A percentile compares a stretch with the other conserved stretches of the same genome.
These are phyloP conservation scores for Mucor mucedo DNA, from an alignment of 371 early-diverging fungal species.

Conservation along the genomic window DNA sequence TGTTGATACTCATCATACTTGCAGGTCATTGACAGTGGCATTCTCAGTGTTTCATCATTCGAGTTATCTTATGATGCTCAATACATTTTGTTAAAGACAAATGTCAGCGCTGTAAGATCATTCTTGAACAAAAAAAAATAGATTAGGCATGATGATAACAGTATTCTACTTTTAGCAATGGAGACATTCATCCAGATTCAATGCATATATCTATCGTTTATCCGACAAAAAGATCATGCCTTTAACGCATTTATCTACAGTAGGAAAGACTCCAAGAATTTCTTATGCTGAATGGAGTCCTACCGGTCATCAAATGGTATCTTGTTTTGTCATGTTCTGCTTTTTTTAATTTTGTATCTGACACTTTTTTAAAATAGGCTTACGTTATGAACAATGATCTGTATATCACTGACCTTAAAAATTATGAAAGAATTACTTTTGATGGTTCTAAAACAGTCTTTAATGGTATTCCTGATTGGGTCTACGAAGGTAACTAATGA, in stretches of 20 bases:
- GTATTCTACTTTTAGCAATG: conserved; percentile 55
- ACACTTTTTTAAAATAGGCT: conserved; percentile 44
- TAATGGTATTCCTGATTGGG: conserved; percentile 97
- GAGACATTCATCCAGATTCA: conserved; percentile 83
- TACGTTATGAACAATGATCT: conserved; percentile 90
- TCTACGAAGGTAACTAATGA: conserved; percentile 74
- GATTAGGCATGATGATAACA: background rate
- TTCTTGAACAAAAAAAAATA: background rate
- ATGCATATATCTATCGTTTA: conserved; percentile 77
- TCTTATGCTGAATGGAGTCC: conserved; percentile 81
- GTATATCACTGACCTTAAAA: conserved; percentile 70
- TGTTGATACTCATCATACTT: background rate
- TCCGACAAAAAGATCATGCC: conserved; percentile 59
- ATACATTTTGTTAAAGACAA: conserved; percentile 73
- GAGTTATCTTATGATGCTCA: conserved; percentile 80
- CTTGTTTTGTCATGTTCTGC: background rate
- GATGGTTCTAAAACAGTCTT: conserved; percentile 85
- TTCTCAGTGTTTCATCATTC: conserved; percentile 49
- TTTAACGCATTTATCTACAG: conserved; percentile 52
- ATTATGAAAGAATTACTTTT: conserved; percentile 75
- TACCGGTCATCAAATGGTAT: conserved; percentile 71
- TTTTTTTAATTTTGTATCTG: background rate
- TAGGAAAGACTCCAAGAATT: conserved; percentile 40
- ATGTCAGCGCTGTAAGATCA: conserved; percentile 59
- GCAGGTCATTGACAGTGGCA: conserved; percentile 27